Percentiles rank a stretch among this genome's conserved stretches.
phyloP scores from a whole-genome alignment of 2,329 filamentous ascomycete genomes.

The Phialophora tarda region DNA sequence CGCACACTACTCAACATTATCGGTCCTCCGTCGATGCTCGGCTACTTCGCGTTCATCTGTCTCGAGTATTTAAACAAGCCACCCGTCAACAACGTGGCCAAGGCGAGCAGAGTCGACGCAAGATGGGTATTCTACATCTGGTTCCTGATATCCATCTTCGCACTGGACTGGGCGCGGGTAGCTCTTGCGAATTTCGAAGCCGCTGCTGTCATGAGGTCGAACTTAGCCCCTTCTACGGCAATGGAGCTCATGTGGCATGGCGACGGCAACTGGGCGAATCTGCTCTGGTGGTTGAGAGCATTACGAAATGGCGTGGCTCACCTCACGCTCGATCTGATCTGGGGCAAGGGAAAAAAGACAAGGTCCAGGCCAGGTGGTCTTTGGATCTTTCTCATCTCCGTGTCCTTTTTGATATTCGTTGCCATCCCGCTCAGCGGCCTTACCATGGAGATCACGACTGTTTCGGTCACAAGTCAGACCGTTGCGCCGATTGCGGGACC shows the following conservation, averaged over 20 bases:
- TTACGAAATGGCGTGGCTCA: not conserved
- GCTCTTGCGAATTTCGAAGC: constrained; percentile 2
- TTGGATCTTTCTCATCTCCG: not conserved
- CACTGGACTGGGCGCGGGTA: not conserved
- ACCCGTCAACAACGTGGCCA: not conserved
- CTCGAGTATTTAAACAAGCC: not conserved
- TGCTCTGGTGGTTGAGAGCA: not conserved
- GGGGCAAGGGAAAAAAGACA: not conserved
- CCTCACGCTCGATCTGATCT: not conserved
- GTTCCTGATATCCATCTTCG: constrained; percentile 1
- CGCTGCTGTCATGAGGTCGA: not conserved
- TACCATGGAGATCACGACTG: not conserved
- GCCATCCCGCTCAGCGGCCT: not conserved
- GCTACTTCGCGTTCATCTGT: not conserved
- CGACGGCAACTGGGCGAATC: not conserved
- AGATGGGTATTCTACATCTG: not conserved
- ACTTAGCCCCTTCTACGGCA: not conserved
- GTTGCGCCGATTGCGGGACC: not conserved
- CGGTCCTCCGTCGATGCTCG: not conserved
- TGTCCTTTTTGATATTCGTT: not conserved
- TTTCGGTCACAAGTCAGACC: not conserved
- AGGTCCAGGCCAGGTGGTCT: not conserved
- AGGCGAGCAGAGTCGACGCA: not conserved
- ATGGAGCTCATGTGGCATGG: constrained; percentile 4
- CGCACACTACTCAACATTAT: not conserved